A percentile compares a stretch with the other conserved stretches of the same genome.
Evolutionary conservation across 805 yeast genomes (phyloP).

Genomic region (Scheffersomyces lignosus): DNA sequence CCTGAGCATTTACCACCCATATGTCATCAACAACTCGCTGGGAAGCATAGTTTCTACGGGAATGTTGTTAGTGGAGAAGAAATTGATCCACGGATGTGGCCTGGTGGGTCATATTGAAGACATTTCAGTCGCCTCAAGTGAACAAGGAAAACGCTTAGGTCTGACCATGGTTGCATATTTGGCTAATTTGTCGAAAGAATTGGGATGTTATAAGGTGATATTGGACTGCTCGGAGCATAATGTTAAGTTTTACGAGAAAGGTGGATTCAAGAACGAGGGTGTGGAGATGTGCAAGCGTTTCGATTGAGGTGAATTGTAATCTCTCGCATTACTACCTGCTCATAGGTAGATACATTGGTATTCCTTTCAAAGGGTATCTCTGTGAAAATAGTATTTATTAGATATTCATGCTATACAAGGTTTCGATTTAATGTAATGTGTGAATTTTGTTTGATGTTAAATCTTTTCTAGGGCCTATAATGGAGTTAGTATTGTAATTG

Average conservation of each 20-base stretch:
- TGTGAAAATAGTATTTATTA: constrained; percentile 2
- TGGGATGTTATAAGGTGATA: constrained; percentile 84
- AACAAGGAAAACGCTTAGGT: constrained; percentile 87
- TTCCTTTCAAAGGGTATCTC: too few relatives aligned
- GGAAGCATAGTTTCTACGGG: constrained; percentile 80
- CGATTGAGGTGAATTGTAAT: too few relatives aligned
- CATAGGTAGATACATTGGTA: too few relatives aligned
- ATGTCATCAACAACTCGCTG: constrained; percentile 59
- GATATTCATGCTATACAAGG: constrained; percentile 9
- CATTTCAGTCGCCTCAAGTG: constrained; percentile 70
- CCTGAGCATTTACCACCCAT: constrained; percentile 59
- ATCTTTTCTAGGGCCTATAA: constrained; percentile 36
- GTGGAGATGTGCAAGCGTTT: constrained; percentile 64
- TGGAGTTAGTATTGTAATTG: too few relatives aligned
- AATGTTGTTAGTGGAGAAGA: constrained; percentile 73
- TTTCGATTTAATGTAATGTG: constrained; percentile 8
- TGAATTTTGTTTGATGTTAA: too few relatives aligned
- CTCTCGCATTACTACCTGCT: too few relatives aligned
- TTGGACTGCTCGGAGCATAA: constrained; percentile 86
- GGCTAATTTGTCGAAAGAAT: constrained; percentile 53
- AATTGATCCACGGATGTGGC: constrained; percentile 82
- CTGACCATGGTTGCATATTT: constrained; percentile 60
- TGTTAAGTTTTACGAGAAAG: constrained; percentile 82
- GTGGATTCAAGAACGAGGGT: constrained; percentile 71
- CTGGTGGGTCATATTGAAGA: constrained; percentile 94